Evolutionary conservation across 176 grass and related monocot species (phyloP), one percentile per base, ranked within the genome.

Genomic region (Triticum monococcum): DNA sequence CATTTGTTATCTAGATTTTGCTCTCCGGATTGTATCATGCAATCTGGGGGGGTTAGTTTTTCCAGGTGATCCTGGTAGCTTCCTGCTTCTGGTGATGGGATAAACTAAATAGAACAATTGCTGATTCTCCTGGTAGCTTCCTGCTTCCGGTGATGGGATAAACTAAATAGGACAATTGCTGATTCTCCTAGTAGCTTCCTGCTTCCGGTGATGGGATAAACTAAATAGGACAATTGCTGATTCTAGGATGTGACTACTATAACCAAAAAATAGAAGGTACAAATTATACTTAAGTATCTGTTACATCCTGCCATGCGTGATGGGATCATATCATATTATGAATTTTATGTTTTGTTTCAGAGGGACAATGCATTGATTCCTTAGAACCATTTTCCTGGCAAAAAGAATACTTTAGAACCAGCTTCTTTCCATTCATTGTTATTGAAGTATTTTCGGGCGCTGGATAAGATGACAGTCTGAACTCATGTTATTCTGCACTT

Each of bases 401-500:
- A 45, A 13, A 25, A 14, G 8, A 25, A 36, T 61, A 82, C 43
- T 14, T 26, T 57, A 36, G 0, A 75, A 63, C 16, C 6, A 35
- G 16, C 26, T 61, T 62, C 50, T 12, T 3, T 38, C 12, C 54
- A 20, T 25, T 75, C 6, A 37, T 83, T 22, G 9, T 36, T 30
- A 10, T 2, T 35, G 4, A 76, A 68, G 20, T 32, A 24, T 9
- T 54, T 62, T 25, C 45, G 6, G 3, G 33, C 30, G 10, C 32
- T 4, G 9, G 35, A 76, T 9, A 68, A 46, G 7, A 20, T 33
- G 7, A 12, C 4, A 40, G 23, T 88, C 17, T 57, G 17, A 88
- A 57, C 7, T 82, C 17, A 48, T 23, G 35, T 75, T 77, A 37
- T 41, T 89, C n/a, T 84, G 43, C n/a, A 72, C 7, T 61, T 79